A percentile compares a stretch with the other conserved stretches of the same genome.
Evolutionary conservation across 2,329 filamentous ascomycete genomes (phyloP).

Genomic region (Microdochium trichocladiopsis): DNA sequence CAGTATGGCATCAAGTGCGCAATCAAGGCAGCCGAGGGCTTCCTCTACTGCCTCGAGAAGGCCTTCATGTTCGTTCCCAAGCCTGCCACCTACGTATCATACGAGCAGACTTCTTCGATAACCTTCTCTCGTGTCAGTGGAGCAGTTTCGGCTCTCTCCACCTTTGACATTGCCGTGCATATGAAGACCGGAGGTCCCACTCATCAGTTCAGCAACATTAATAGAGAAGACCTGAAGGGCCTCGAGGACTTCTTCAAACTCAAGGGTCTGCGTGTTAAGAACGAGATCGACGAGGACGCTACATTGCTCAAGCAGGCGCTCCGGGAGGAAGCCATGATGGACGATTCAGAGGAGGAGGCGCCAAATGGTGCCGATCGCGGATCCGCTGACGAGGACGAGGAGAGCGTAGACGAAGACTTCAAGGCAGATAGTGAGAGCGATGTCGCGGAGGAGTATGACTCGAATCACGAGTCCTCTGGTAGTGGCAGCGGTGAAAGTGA

Average conservation of each 20-base stretch:
- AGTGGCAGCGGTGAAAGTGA: conserved; percentile 62
- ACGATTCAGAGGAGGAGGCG: conserved; percentile 77
- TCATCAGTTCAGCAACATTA: conserved; percentile 98
- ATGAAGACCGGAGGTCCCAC: conserved; percentile 83
- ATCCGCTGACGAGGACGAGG: conserved; percentile 91
- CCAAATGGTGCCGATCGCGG: conserved; percentile 71
- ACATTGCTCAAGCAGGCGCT: conserved; percentile 73
- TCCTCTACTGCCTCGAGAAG: conserved; percentile 94
- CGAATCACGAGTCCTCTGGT: conserved; percentile 79
- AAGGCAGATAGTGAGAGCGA: conserved; percentile 87
- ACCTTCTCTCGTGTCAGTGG: conserved; percentile 95
- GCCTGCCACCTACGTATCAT: conserved; percentile 92
- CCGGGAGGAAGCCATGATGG: conserved; percentile 77
- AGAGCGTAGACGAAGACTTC: conserved; percentile 95
- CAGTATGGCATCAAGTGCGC: conserved; percentile 97
- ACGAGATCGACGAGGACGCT: conserved; percentile 95
- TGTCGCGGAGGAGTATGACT: conserved; percentile 94
- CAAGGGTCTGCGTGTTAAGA: conserved; percentile 93
- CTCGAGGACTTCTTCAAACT: conserved; percentile 97
- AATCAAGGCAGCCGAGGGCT: conserved; percentile 99
- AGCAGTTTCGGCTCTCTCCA: conserved; percentile 86
- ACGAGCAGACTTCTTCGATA: conserved; percentile 85
- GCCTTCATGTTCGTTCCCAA: conserved; percentile 99
- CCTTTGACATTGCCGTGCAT: conserved; percentile 92
- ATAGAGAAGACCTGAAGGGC: conserved; percentile 91